These are phyloP conservation scores for Parascedosporium putredinis DNA, from an alignment of 2,329 filamentous ascomycete species.

Conservation along the genomic window DNA sequence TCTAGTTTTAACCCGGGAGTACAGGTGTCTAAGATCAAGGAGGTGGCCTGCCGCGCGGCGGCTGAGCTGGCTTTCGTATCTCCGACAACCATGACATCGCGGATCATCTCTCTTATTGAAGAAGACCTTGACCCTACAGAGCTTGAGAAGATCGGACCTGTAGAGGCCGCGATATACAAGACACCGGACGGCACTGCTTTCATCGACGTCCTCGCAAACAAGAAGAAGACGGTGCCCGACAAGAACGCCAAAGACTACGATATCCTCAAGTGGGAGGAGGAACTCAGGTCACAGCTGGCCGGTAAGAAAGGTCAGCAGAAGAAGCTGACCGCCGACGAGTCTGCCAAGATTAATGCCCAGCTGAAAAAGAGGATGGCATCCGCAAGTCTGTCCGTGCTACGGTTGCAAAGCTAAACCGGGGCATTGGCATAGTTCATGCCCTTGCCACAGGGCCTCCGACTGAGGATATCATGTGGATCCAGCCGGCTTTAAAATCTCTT, in stretches of 20 bases:
- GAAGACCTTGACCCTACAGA: constrained; percentile 62
- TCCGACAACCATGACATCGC: constrained; percentile 67
- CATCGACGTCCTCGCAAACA: constrained; percentile 82
- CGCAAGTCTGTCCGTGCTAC: constrained; percentile 59
- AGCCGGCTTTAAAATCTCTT: constrained; percentile 63
- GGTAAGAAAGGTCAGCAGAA: constrained; percentile 85
- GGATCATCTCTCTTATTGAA: constrained; percentile 63
- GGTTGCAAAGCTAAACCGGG: constrained; percentile 64
- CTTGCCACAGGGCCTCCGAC: constrained; percentile 83
- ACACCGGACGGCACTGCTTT: constrained; percentile 83
- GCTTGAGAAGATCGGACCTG: constrained; percentile 64
- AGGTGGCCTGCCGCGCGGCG: constrained; percentile 72
- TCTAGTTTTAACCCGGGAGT: constrained; percentile 7
- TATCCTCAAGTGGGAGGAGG: constrained; percentile 93
- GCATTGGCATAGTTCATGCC: constrained; percentile 74
- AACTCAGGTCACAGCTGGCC: constrained; percentile 77
- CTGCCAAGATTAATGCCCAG: constrained; percentile 82
- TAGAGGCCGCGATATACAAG: constrained; percentile 86
- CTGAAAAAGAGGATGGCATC: constrained; percentile 77
- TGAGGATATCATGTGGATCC: constrained; percentile 81
- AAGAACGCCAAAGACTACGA: constrained; percentile 95
- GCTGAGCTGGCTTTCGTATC: constrained; percentile 91
- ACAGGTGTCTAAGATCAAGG: constrained; percentile 35
- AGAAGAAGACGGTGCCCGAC: constrained; percentile 60
- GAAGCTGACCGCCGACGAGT: constrained; percentile 84